Evolutionary conservation across 2,329 filamentous ascomycete genomes (phyloP), one percentile per base, ranked within the genome.

Genomic region (Diaporthe batatas): DNA sequence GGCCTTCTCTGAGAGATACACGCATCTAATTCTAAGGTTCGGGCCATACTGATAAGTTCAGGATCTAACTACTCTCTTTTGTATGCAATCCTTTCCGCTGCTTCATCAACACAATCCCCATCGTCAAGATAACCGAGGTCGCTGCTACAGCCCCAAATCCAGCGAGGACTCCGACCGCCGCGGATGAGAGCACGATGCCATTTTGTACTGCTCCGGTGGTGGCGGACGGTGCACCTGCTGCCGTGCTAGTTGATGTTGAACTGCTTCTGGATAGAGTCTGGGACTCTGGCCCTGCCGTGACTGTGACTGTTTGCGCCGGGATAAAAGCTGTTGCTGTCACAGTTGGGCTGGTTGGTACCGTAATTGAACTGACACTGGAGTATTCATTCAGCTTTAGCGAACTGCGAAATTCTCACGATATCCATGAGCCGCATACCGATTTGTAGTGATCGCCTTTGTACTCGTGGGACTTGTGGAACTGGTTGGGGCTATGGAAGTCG

Each of bases 91-190:
- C 53, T 14, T 12, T 25, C 8, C 62, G 44, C 8, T 32, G 32
- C n/a, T 67, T 67, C n/a, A 67, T 21, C 5, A 67, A 16, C 12
- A 67, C n/a, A 7, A 67, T 36, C 2, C 32, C 62, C 12, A 67
- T n/a, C 10, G 62, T 16, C 16, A 12, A 11, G 5, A n/a, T n/a
- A 3, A 67, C 21, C 11, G 62, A 67, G 16, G 51, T n/a, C 4
- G 47, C 62, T 53, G 62, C 62, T 7, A 67, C 32, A 53, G 62
- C 29, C 47, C 62, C 62, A 8, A 67, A 53, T 11, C 62, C 62
- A 4, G 62, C 47, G 6, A 67, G 3, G 8, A 67, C 62, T 21
- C 62, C 62, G 12, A 67, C 47, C 8, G 62, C 62, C n/a, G 47
- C 23, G 14, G 47, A 67, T 29, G 62, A 67, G 21, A 67, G 44